Evolutionary conservation across 1,284 basidiomycete genomes (phyloP), one percentile per base, ranked within the genome.

Genomic region (Vanrija humicola): DNA sequence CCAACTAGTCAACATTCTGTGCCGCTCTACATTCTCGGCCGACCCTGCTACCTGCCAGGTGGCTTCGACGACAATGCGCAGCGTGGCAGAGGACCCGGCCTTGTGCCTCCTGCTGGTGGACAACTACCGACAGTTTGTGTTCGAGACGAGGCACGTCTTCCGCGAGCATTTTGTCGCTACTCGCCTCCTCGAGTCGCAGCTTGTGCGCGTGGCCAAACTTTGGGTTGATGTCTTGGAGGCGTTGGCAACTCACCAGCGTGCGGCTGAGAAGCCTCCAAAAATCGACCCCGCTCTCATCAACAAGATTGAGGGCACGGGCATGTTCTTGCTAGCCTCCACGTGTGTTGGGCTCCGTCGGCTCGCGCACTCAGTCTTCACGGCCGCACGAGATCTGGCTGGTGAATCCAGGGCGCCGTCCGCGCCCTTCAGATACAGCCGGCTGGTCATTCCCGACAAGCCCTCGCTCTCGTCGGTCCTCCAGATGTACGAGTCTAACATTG

Each of bases 1-100:
- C 2, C 50, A 74, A 80, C 83, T 86, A 0, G 81, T 93, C 49
- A 86, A 90, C 61, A 86, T 92, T 78, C 82, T 96, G 21, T 81
- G 94, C 46, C 83, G 85, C 19, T 88, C 88, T 0, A 82, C 90
- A 21, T 82, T 91, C 39, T 92, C 94, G 64, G 85, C 93, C 23
- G 91, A 97, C 62, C 87, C 88, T 1, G 69, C 76, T 1, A 79
- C 96, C 3, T 84, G 83, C 45, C 84, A 87, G 25, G 83, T 84
- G 6, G 88, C 92, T 0, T 81, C 81, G 9, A 78, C 80, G 2
- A 86, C 90, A 6, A 72, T 96, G 55, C 82, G 82, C 57, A 82
- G 92, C 14, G 85, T 94, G 60, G 86, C 88, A 76, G 46, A 58
- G n/a, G 84, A 89, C 53, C 76, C 81, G 1, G 64, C 76, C 0